Base-by-base conservation (phyloP, 1,284 basidiomycete genomes). In the Athelia sp. region DNA sequence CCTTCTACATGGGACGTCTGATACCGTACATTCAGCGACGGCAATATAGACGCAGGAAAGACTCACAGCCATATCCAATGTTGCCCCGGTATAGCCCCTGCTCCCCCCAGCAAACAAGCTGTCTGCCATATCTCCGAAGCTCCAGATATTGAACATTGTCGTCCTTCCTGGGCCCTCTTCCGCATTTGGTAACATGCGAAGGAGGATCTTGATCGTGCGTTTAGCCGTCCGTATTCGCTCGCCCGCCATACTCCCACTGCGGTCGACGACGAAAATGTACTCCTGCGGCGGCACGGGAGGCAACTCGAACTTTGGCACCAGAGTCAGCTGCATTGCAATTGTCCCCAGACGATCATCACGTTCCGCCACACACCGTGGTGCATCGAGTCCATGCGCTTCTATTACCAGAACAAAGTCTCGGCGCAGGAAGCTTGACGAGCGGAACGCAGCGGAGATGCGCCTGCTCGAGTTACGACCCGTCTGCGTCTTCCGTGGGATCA, bases 321-420 rank as follows among this genome's bases (percentile, higher is more conserved):
- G 56, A 1, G 70, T 75, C 43, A 82, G 58, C 44, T 79, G 76
- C 59, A 80, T 60, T 0, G 79, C 79, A 3, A 78, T 54, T 0
- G 74, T 75, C 31, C 58, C 57, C 1, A 44, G 52, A 2, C 51
- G 43, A 62, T 57, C 14, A 51, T 52, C 62, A 2, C 71, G 56
- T 54, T 82, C 79, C 1, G 73, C 77, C 54, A 82, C 78, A 51
- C 79, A 81, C 9, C 80, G 70, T 2, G 80, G 75, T 21, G 60
- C 55, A 52, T 80, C 79, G 2, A 82, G 60, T 3, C 62, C 71
- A 3, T 68, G 62, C 0, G 78, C 73, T 23, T 68, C 59, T 22
- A 79, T 63, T 14, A 69, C 62, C 22, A 81, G 52, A 2, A 79
- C 63, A 45, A 81, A 80, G 53, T 79, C 76, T 3, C 61, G 55